Percentiles rank a stretch among this genome's conserved stretches.
phyloP scores from a whole-genome alignment of 139 green algal species.

The Edaphochlamys debaryana region DNA sequence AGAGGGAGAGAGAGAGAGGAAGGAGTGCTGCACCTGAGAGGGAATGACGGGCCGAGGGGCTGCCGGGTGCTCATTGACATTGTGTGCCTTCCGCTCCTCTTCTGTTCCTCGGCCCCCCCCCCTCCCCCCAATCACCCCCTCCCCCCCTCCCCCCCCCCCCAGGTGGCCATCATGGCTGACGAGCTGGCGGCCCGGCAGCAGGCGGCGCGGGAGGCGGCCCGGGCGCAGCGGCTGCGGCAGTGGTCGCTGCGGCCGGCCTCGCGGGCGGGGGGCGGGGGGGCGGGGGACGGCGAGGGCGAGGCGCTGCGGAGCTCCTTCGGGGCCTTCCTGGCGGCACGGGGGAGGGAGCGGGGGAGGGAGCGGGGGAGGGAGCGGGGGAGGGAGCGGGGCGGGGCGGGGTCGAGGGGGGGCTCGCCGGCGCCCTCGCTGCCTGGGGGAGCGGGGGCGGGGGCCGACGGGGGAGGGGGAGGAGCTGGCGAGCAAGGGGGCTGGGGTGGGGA shows the following conservation, averaged over 20 bases:
- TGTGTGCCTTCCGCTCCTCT: not conserved
- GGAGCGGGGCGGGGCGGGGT: no score
- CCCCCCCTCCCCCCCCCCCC: not conserved
- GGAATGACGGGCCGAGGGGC: not conserved
- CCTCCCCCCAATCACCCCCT: not conserved
- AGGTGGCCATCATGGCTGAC: slow-evolving; percentile 29
- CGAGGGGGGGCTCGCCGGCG: no score
- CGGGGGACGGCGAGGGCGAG: not conserved
- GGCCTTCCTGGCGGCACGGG: not conserved
- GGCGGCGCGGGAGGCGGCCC: not conserved
- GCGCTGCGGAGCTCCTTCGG: not conserved
- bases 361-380: no score
- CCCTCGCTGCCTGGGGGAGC: no score
- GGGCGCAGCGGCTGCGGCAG: not conserved
- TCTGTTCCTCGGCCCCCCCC: no score
- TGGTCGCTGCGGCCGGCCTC: not conserved
- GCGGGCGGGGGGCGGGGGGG: no score
- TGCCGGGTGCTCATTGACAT: not conserved
- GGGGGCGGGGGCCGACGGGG: no score
- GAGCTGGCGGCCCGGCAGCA: slow-evolving; percentile 18
- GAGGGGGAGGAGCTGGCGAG: no score
- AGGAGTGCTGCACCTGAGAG: not conserved
- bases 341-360: no score
- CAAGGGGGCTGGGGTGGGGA: no score
- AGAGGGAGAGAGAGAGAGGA: not conserved